These are phyloP conservation scores for Bryoerythrophyllum caledonicum DNA, from an alignment of 225 moss, liverwort and hornwort genomes.

Conservation along the genomic window DNA sequence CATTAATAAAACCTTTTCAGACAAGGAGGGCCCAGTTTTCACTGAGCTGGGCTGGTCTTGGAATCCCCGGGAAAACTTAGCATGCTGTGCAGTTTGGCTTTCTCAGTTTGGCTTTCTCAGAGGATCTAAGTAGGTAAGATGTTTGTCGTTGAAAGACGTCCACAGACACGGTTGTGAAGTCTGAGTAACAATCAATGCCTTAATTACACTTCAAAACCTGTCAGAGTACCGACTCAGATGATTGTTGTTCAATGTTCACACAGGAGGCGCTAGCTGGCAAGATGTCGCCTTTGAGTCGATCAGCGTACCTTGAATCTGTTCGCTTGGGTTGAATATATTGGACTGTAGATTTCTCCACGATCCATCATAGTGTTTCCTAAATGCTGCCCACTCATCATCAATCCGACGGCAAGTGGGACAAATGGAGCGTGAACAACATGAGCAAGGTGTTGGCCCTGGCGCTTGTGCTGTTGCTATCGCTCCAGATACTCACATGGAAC, in stretches of 20 bases:
- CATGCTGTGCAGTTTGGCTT: not conserved
- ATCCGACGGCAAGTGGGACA: conserved; percentile 6
- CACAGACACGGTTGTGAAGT: not conserved
- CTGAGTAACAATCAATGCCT: not conserved
- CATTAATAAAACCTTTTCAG: not conserved
- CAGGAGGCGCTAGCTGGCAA: not conserved
- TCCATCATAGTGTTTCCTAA: not conserved
- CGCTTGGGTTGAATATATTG: not conserved
- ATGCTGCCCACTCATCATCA: conserved; percentile 7
- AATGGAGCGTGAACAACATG: conserved; percentile 16
- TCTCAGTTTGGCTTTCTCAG: not conserved
- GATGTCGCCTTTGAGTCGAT: not conserved
- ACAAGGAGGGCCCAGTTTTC: not conserved
- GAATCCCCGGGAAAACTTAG: not conserved
- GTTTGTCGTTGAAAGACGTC: not conserved
- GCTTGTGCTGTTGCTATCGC: conserved; percentile 18
- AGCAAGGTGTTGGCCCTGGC: conserved; percentile 20
- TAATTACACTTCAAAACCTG: not conserved
- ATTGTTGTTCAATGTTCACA: not conserved
- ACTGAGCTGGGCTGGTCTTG: not conserved
- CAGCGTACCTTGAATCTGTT: not conserved
- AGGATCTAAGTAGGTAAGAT: not conserved
- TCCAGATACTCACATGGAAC: conserved; percentile 23
- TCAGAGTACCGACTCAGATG: not conserved
- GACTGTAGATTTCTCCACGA: not conserved